Evolutionary conservation across 116 monocot species (phyloP).

Genomic region (Dioscorea cayenensis): DNA sequence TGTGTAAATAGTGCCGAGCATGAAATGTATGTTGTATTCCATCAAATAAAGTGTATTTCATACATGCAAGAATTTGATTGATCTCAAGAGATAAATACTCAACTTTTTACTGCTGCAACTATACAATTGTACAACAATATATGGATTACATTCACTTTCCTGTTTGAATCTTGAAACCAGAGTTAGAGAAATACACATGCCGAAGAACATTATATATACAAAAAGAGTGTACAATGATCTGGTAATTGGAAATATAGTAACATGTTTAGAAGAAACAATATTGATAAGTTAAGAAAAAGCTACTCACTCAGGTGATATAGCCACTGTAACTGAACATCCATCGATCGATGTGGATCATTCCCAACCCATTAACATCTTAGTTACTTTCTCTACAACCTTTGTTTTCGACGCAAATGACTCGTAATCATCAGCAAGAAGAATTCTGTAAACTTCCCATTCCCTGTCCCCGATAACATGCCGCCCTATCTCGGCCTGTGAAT

Average conservation of each 20-base stretch:
- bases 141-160: background rate
- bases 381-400: constrained; percentile 44
- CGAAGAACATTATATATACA: background rate
- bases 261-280: too few relatives aligned
- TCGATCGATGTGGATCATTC: constrained; percentile 16
- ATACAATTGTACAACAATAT: background rate
- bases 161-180: background rate
- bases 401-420: constrained; percentile 17
- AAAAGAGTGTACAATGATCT: background rate
- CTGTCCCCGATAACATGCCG: constrained; percentile 48
- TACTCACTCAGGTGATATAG: background rate
- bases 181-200: background rate
- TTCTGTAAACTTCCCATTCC: constrained; percentile 82
- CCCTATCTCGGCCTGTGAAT: constrained; percentile 56
- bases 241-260: background rate
- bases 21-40: too few relatives aligned
- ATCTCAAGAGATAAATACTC: background rate
- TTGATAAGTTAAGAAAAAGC: background rate
- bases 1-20: too few relatives aligned
- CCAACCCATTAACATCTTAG: constrained; percentile 75
- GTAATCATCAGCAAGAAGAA: constrained; percentile 47
- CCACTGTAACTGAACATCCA: background rate
- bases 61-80: too few relatives aligned
- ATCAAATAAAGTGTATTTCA: too few relatives aligned
- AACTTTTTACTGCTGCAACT: background rate